Base-by-base conservation (phyloP, 1,284 basidiomycete species). In the Ceratobasidium theobromae region DNA sequence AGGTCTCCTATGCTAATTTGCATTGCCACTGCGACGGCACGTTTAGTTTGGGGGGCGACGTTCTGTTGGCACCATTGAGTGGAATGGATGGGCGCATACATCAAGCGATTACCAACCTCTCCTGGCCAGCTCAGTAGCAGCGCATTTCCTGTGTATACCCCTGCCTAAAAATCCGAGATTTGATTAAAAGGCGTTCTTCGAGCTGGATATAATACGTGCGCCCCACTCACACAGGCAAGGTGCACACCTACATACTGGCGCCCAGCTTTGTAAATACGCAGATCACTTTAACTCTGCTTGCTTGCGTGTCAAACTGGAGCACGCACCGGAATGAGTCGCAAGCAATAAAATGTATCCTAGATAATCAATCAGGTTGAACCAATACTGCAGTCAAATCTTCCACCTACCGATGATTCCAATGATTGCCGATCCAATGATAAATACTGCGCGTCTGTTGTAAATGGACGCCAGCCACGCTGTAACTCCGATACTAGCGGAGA, bases 31-130 rank as follows among this genome's bases (percentile, higher is more conserved):
- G 82, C 84, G 0, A 85, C 80, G 0, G 86, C 87, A 4, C 86
- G 81, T 72, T 88, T 87, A 0, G 86, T 88, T 71, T 88, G 86
- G 2, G 83, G 84, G 6, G 83, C 83, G n/a, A 88, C 83, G 69
- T 88, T 88, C 75, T 88, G 71, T 6, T n/a, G 35, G 25, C 5
- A 23, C 14, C 18, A 35, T 45, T 54, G 2, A 28, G 41, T 28
- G 35, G 16, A 38, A n/a, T n/a, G n/a, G n/a, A n/a, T n/a, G n/a
- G n/a, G n/a, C n/a, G 35, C 32, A n/a, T 16, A 40, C 28, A 46
- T 8, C 27, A 25, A 53, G 40, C 57, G 2, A 6, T 27, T 33
- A 14, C 23, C 53, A 41, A 35, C 66, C 57, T 77, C 75, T 6
- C 67, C 57, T 0, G 75, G 77, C 68, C 71, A 82, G 77, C 80